These are phyloP conservation scores for Neohortaea acidophila DNA, from an alignment of 495 filamentous ascomycete species.

Conservation along the genomic window DNA sequence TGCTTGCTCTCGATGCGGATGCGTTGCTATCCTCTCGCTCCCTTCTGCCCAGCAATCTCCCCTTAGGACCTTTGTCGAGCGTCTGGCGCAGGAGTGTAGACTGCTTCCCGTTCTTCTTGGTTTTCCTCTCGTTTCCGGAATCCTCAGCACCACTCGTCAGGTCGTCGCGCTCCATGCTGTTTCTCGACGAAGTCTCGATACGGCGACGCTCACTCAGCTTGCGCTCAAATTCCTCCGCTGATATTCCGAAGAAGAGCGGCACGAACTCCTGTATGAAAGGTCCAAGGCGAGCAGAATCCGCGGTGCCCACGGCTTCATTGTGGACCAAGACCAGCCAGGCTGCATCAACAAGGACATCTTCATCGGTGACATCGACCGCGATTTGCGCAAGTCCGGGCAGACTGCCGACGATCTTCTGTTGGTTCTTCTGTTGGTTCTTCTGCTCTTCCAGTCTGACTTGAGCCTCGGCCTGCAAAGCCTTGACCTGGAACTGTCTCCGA, in stretches of 20 bases:
- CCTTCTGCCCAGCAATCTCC: constrained; percentile 35
- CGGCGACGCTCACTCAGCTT: constrained; percentile 54
- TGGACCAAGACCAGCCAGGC: constrained; percentile 66
- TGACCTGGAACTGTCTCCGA: constrained; percentile 77
- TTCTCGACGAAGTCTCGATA: constrained; percentile 50
- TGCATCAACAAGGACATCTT: constrained; percentile 65
- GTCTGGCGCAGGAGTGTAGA: constrained; percentile 72
- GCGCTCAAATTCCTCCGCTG: constrained; percentile 59
- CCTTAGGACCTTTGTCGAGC: constrained; percentile 60
- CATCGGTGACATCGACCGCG: constrained; percentile 54
- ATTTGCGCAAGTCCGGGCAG: constrained; percentile 38
- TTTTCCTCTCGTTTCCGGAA: constrained; percentile 35
- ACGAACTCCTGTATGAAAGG: constrained; percentile 82
- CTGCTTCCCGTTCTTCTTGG: constrained; percentile 46
- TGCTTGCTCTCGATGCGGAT: constrained; percentile 67
- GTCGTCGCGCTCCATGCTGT: constrained; percentile 40
- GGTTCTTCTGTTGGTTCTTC: constrained; percentile 44
- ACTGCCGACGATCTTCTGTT: not conserved
- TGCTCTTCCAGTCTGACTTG: constrained; percentile 78
- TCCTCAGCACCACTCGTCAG: constrained; percentile 35
- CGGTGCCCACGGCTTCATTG: constrained; percentile 39
- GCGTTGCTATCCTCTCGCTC: constrained; percentile 61
- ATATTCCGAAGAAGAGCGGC: constrained; percentile 73
- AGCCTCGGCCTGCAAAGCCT: constrained; percentile 71
- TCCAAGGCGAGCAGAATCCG: constrained; percentile 60